Base-by-base conservation (phyloP, 495 filamentous ascomycete genomes). In the Aspergillus sparsus region DNA sequence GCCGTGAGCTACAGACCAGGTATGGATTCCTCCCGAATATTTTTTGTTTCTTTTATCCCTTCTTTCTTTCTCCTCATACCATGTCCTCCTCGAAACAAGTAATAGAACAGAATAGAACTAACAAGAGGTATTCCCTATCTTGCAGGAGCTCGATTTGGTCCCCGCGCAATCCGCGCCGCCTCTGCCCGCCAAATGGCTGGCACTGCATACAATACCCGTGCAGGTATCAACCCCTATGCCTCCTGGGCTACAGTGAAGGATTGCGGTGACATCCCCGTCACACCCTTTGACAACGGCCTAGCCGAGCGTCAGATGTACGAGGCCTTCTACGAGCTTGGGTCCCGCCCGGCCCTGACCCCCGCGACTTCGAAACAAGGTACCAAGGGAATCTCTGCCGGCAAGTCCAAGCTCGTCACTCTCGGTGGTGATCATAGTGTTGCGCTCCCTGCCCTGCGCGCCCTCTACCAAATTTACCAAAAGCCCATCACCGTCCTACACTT, bases 401-500 rank as follows among this genome's bases (percentile, higher is more conserved):
- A 79, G 61, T 83, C 90, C 0, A 89, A 87, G 73, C 74, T 93
- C 32, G 76, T 94, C n/a, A 89, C 87, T 0, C 77, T 95, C 0
- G 91, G 91, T 45, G 91, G 91, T 12, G 91, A 96, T 66, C 91
- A 93, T 70, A 88, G 85, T 66, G 77, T 94, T 36, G 88, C 89
- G 2, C 78, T 94, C 10, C 86, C 90, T 5, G 89, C 89, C 6
- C 80, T 96, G 18, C 78, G 91, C 5, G 89, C 88, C 0, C 68
- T 93, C 54, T 82, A 87, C 52, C 82, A 84, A 62, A 79, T 88
- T n/a, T 85, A 93, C 69, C 84, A 85, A 33, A 77, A 81, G 58
- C 86, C 88, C 1, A 79, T 94, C 32, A 84, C 89, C 4, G 91
- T 94, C 11, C 78, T 95, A 49, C 91, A 95, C 71, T 94, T 94